A percentile compares a stretch with the other conserved stretches of the same genome.
Conservation (phyloP, 225 moss, liverwort and hornwort genomes). For the Asterella californica region DNA sequence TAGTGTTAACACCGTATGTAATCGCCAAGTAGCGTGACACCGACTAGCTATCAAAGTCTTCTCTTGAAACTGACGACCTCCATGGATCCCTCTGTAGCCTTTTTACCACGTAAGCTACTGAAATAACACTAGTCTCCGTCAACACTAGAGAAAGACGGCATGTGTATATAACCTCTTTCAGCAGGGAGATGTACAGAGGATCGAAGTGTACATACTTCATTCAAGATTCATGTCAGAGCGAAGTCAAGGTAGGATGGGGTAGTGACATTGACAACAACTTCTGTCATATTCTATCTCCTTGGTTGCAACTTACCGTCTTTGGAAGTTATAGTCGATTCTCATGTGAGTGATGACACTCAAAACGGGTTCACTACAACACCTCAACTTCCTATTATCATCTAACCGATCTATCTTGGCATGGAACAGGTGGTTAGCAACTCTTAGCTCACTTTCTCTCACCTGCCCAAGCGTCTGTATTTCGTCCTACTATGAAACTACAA, state of each 20-base stretch:
- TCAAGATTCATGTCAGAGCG: not conserved
- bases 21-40: no score
- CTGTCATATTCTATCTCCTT: not conserved
- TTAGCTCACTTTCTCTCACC: not conserved
- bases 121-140: not conserved
- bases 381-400: not conserved
- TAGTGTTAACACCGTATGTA: no score
- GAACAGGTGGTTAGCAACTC: not conserved
- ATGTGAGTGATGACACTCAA: not conserved
- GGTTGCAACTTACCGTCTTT: not conserved
- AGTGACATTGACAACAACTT: no score
- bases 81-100: not conserved
- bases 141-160: not conserved
- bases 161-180: constrained; percentile 6
- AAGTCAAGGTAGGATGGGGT: no score
- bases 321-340: not conserved
- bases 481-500: no score
- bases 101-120: not conserved
- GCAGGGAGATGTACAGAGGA: not conserved
- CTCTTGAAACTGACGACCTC: not conserved
- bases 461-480: not conserved
- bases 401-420: no score
- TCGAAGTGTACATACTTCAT: constrained; percentile 3
- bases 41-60: not conserved
- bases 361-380: not conserved